phyloP scores from a whole-genome alignment of 1,284 basidiomycete genomes.

The Vanrija sp. region DNA sequence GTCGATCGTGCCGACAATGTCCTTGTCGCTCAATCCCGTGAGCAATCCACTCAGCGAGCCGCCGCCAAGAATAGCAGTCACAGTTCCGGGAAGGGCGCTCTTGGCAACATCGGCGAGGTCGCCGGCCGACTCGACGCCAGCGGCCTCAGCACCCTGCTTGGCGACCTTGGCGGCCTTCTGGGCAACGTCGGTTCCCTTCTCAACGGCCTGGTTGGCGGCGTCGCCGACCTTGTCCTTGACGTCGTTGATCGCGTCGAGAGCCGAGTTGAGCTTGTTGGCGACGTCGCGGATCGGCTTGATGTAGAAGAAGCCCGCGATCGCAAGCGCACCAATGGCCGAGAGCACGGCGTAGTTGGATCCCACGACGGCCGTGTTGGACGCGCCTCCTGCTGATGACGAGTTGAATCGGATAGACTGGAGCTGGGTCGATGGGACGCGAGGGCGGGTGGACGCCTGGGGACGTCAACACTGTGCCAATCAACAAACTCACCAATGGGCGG shows the following conservation, averaged over 20 bases:
- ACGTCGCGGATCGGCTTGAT: constrained; percentile 46
- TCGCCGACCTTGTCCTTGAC: background rate
- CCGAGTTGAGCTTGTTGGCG: constrained; percentile 22
- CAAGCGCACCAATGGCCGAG: constrained; percentile 31
- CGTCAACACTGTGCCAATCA: too few species aligned
- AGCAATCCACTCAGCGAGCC: background rate
- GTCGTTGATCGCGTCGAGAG: constrained; percentile 26
- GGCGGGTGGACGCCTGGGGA: too few species aligned
- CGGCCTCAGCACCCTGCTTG: constrained; percentile 3
- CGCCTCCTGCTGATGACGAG: constrained; percentile 4
- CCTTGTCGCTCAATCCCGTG: too few species aligned
- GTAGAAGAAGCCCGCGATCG: constrained; percentile 36
- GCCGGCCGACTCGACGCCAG: background rate
- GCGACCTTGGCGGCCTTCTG: constrained; percentile 11
- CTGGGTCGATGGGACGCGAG: background rate
- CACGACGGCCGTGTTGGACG: too few species aligned
- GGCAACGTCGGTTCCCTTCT: background rate
- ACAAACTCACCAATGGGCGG: too few species aligned
- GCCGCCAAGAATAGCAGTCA: constrained; percentile 13
- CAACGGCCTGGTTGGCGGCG: background rate
- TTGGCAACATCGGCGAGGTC: constrained; percentile 26
- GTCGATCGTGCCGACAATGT: too few species aligned
- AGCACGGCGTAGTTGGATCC: constrained; percentile 32
- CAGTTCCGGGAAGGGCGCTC: constrained; percentile 31
- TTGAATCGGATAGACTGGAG: constrained; percentile 1